Evolutionary conservation across 352 stramenopile species (phyloP).

Genomic region (Pythium rhizo-oryzae): DNA sequence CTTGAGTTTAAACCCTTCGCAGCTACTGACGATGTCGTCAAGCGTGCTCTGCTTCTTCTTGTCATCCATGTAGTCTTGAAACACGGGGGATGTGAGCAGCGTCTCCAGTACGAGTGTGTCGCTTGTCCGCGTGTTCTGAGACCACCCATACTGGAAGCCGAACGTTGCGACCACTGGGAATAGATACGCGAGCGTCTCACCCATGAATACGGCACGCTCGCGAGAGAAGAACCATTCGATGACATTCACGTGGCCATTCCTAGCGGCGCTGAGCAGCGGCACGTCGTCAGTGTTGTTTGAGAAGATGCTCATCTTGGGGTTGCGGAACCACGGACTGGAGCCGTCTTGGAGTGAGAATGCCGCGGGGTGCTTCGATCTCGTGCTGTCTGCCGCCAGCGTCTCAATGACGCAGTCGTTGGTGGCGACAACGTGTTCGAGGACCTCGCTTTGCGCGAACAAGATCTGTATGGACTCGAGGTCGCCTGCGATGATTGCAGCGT

Average conservation of each 20-base stretch:
- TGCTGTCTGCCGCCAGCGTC: too few species aligned
- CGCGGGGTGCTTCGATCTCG: too few species aligned
- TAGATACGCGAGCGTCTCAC: conserved; percentile 2
- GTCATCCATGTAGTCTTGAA: not conserved
- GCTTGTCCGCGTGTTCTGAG: too few species aligned
- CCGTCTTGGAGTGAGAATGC: too few species aligned
- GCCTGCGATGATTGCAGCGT: not conserved
- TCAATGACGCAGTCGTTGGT: too few species aligned
- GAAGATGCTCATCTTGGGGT: too few species aligned
- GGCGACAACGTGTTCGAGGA: too few species aligned
- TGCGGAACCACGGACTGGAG: too few species aligned
- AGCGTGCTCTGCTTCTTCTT: not conserved
- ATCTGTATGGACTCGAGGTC: not conserved
- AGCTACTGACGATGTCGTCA: too few species aligned
- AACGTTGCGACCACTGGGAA: not conserved
- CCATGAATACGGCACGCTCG: not conserved
- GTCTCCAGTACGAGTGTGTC: not conserved
- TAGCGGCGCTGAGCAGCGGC: not conserved
- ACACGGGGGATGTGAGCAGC: not conserved
- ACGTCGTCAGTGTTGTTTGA: not conserved
- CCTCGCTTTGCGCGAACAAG: too few species aligned
- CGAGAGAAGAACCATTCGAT: conserved; percentile 1
- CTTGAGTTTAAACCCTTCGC: not conserved
- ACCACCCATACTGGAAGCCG: too few species aligned
- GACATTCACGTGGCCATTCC: not conserved